These are phyloP conservation scores for Volvariella volvacea DNA, from an alignment of 1,284 basidiomycete species.

Conservation along the genomic window DNA sequence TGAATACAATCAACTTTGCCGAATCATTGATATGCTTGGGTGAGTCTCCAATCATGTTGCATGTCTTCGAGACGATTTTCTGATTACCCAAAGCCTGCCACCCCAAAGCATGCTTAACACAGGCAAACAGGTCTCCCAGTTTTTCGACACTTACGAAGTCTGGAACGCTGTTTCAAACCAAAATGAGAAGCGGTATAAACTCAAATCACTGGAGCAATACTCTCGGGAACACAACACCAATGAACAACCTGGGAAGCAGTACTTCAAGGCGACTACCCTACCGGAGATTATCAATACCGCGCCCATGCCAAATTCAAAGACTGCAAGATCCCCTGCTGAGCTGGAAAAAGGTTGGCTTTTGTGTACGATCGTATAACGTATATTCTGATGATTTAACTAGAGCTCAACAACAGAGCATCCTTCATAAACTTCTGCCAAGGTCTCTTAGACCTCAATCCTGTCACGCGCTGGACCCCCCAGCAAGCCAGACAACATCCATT, in stretches of 20 bases:
- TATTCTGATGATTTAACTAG: conserved; percentile 30
- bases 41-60: conserved; percentile 32
- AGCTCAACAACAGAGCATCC: conserved; percentile 88
- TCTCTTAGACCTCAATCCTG: conserved; percentile 89
- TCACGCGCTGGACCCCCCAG: conserved; percentile 95
- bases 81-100: conserved; percentile 53
- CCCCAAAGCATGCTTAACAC: conserved; percentile 92
- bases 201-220: conserved; percentile 95
- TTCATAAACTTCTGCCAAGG: conserved; percentile 99
- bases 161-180: conserved; percentile 60
- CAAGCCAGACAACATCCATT: conserved; percentile 96
- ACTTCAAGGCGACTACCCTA: conserved; percentile 92
- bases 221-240: conserved; percentile 90
- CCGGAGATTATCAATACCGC: conserved; percentile 96
- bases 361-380: conserved; percentile 1
- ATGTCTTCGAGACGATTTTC: conserved; percentile 9
- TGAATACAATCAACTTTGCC: conserved; percentile 97
- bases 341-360: conserved; percentile 77
- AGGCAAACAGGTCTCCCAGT: conserved; percentile 93
- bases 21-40: conserved; percentile 99
- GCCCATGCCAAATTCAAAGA: conserved; percentile 77
- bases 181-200: conserved; percentile 79
- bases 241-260: conserved; percentile 97
- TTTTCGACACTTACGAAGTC: conserved; percentile 79
- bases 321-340: conserved; percentile 77